A percentile compares a stretch with the other conserved stretches of the same genome.
Conservation (phyloP, 2,329 filamentous ascomycete species). For the Colletotrichum sp. region DNA sequence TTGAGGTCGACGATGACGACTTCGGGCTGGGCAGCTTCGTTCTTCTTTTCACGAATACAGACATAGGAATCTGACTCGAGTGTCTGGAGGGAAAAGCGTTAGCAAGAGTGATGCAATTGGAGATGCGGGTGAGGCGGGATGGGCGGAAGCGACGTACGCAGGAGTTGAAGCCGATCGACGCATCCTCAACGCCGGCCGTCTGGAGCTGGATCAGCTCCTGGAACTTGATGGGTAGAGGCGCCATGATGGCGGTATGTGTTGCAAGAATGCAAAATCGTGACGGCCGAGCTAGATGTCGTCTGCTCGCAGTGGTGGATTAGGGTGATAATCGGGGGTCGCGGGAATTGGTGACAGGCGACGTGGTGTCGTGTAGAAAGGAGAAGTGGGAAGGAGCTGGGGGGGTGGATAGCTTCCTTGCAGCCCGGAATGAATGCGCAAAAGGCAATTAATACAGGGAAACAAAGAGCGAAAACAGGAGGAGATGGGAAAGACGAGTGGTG, state of each 20-base stretch:
- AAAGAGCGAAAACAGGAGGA: conserved; percentile 11
- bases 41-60: conserved; percentile 94
- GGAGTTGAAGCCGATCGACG: conserved; percentile 77
- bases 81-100: conserved; percentile 83
- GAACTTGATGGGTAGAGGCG: conserved; percentile 89
- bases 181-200: conserved; percentile 51
- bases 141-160: conserved; percentile 61
- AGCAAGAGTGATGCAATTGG: conserved; percentile 67
- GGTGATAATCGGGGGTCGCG: conserved; percentile 3
- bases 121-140: conserved; percentile 58
- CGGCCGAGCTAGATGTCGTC: conserved; percentile 3
- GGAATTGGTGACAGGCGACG: conserved; percentile 11
- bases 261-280: background rate
- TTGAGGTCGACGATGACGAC: conserved; percentile 98
- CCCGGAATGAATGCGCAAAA: conserved; percentile 19
- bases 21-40: conserved; percentile 82
- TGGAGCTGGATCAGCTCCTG: conserved; percentile 81
- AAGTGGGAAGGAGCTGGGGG: conserved; percentile 20
- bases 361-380: conserved; percentile 7
- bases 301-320: background rate
- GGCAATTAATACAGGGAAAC: conserved; percentile 25
- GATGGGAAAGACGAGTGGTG: conserved; percentile 5
- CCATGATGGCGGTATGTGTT: conserved; percentile 47
- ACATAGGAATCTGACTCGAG: conserved; percentile 97
- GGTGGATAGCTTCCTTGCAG: conserved; percentile 19